Evolutionary conservation across 2,329 filamentous ascomycete species (phyloP).

Genomic region (Fusarium coffeatum): DNA sequence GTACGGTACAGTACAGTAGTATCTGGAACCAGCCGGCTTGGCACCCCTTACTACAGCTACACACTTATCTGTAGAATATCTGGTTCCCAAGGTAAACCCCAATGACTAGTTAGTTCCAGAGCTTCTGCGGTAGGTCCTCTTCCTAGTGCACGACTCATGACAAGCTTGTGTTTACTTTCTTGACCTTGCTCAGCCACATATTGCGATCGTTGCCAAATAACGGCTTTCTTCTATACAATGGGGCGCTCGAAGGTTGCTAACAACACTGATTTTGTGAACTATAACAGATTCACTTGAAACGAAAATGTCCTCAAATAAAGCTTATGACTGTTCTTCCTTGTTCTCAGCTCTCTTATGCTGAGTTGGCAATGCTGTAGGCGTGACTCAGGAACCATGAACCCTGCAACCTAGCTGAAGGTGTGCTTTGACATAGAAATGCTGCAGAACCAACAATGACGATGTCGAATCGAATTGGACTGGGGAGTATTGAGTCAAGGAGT

Average conservation of each 20-base stretch:
- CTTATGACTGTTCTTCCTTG: not conserved
- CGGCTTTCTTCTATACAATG: not conserved
- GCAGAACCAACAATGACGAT: not conserved
- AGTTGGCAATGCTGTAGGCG: not conserved
- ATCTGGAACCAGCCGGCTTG: slow-evolving; percentile 24
- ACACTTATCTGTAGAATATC: slow-evolving; percentile 1
- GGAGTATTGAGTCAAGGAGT: not conserved
- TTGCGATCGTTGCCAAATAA: not conserved
- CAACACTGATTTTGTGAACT: not conserved
- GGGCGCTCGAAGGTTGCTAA: not conserved
- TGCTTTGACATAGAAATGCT: slow-evolving; percentile 19
- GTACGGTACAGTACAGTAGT: not conserved
- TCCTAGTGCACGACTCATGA: slow-evolving; percentile 29
- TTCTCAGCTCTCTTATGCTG: not conserved
- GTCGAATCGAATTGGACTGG: not conserved
- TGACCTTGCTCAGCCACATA: not conserved
- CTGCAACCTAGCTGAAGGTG: slow-evolving; percentile 1
- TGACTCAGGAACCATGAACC: slow-evolving; percentile 30
- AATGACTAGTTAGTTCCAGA: slow-evolving; percentile 11
- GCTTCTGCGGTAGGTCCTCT: slow-evolving; percentile 15
- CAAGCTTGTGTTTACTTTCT: slow-evolving; percentile 21
- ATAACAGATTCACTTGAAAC: not conserved
- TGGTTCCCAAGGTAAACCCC: slow-evolving; percentile 7
- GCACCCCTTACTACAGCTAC: slow-evolving; percentile 28
- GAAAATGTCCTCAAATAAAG: not conserved